Conservation (phyloP, 352 stramenopile species). For the Phytophthora syringae region DNA sequence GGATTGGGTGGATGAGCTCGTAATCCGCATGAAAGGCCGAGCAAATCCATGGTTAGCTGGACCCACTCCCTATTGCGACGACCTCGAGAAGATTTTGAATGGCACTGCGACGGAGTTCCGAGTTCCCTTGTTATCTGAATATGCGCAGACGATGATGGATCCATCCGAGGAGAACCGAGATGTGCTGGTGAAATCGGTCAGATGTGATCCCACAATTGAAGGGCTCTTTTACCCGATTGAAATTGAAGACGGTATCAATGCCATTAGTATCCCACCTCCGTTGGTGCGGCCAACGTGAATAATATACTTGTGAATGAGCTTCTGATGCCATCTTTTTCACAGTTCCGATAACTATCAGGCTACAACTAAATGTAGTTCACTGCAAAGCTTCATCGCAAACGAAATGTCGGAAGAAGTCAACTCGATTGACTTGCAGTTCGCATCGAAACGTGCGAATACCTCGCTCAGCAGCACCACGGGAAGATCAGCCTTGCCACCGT, state of each 20-base stretch:
- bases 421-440: neutral
- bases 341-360: too few species aligned
- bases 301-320: too few species aligned
- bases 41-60: neutral
- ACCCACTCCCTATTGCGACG: slow-evolving; percentile 12
- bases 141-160: slow-evolving; percentile 15
- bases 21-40: neutral
- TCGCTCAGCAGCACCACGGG: neutral
- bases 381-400: neutral
- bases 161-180: neutral
- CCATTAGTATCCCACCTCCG: slow-evolving; percentile 7
- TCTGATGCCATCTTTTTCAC: too few species aligned
- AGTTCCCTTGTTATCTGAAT: slow-evolving; percentile 5
- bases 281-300: neutral
- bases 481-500: neutral
- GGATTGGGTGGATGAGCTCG: slow-evolving; percentile 11
- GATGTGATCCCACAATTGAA: slow-evolving; percentile 11
- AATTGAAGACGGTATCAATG: slow-evolving; percentile 20
- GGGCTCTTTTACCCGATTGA: too few species aligned
- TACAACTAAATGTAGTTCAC: too few species aligned
- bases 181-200: slow-evolving; percentile 8
- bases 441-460: neutral
- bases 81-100: slow-evolving; percentile 7
- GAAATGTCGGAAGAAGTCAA: neutral
- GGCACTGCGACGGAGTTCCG: neutral